Evolutionary conservation across 1,139 yeast genomes (phyloP).

Genomic region (Lodderomyces beijingensis): DNA sequence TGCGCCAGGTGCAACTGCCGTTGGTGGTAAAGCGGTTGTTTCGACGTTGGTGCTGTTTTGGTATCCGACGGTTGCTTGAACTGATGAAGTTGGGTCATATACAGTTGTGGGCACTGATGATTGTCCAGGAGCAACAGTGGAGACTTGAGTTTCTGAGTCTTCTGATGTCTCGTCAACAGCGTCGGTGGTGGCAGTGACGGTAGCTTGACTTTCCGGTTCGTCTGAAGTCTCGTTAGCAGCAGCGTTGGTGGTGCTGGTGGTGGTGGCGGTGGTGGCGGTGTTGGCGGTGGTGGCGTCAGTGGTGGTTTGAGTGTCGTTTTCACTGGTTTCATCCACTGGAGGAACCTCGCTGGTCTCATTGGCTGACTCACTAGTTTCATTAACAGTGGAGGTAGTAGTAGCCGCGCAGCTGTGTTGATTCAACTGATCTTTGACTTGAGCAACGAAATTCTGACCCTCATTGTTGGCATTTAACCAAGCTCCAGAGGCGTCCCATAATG

Average conservation of each 20-base stretch:
- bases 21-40: no score
- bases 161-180: slow-evolving; percentile 4
- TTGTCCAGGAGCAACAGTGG: slow-evolving; percentile 6
- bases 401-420: slow-evolving; percentile 11
- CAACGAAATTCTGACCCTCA: slow-evolving; percentile 13
- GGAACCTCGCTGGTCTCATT: no score
- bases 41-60: slow-evolving; percentile 26
- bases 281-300: slow-evolving; percentile 4
- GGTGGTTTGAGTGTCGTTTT: slow-evolving; percentile 4
- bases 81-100: slow-evolving; percentile 26
- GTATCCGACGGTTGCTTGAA: slow-evolving; percentile 46
- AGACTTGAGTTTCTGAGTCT: slow-evolving; percentile 2
- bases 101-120: slow-evolving; percentile 8
- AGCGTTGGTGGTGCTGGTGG: slow-evolving; percentile 4
- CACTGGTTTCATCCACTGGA: slow-evolving; percentile 7
- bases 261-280: slow-evolving; percentile 4
- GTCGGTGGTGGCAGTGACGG: slow-evolving; percentile 8
- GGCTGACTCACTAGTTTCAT: not conserved
- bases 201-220: slow-evolving; percentile 4
- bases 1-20: slow-evolving; percentile 13
- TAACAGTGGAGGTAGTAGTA: slow-evolving; percentile 7
- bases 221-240: slow-evolving; percentile 4
- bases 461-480: slow-evolving; percentile 52
- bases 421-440: slow-evolving; percentile 13
- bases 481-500: slow-evolving; percentile 91